Base-by-base conservation (phyloP, 2,329 filamentous ascomycete species). In the Nannizziopsis barbatae region DNA sequence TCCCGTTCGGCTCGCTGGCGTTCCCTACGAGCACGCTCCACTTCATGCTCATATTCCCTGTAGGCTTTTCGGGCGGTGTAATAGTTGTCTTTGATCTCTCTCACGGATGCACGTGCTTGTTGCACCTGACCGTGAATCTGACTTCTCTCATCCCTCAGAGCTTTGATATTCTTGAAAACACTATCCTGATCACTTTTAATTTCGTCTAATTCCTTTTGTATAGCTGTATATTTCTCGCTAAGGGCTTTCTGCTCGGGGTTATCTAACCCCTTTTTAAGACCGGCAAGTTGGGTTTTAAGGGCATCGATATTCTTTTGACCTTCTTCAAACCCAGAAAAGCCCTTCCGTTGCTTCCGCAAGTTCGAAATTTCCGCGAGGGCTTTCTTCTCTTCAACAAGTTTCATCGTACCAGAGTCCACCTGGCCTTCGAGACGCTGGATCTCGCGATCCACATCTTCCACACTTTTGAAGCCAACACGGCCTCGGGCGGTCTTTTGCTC, bases 321-420 rank as follows among this genome's bases (percentile, higher is more conserved):
- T 51, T 84, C 81, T 52, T 94, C 87, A 61, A 96, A 84, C 53
- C 81, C 79, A 50, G 81, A 80, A 65, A 98, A 95, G 69, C 80
- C 84, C 80, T 95, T 96, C 72, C 86, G 86, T 62, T 84, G 78
- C 75, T 93, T 94, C 68, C 84, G 83, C 57, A 96, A 73, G 65
- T 72, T 83, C 42, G 84, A 85, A 59, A 95, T 83, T 60, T 95
- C 87, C 44, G 77, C 72, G 15, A 96, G 75, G 7, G 86, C 82
- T 77, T 95, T 96, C 76, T 87, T 93, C 79, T 96, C 92, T 60
- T 98, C 92, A 9, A 96, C 92, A 45, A 98, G 74, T 72, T 89
- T 94, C 84, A 98, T 89, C 65, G 78, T 84, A 55, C 90, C 90
- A 32, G 81, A 78, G 66, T 94, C 86, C 58, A 96, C 88, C 65